phyloP scores from a whole-genome alignment of 148 eudicot genomes.

The Agrostemma githago region DNA sequence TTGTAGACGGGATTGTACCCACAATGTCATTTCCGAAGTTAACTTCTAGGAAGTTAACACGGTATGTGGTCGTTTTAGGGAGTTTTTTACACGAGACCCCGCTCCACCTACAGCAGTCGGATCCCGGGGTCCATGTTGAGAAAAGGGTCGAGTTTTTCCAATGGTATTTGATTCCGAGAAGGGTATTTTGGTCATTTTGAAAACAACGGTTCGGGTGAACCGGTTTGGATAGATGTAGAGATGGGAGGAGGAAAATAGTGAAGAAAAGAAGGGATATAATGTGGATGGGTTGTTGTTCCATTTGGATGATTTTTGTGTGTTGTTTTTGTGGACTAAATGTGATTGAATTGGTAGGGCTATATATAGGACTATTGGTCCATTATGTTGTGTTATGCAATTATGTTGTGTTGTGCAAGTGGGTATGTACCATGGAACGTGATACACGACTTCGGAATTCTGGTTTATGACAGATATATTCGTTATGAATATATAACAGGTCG shows the following conservation, averaged over 20 bases:
- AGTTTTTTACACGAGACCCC: slow-evolving; percentile 31
- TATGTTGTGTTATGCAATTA: not conserved
- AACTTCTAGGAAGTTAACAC: slow-evolving; percentile 33
- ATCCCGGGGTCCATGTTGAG: slow-evolving; percentile 35
- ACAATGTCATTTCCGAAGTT: slow-evolving; percentile 12
- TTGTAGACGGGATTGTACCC: slow-evolving; percentile 31
- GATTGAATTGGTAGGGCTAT: not conserved
- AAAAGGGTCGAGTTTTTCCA: slow-evolving; percentile 20
- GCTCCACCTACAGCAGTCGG: slow-evolving; percentile 43
- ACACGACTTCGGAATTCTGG: too few species aligned
- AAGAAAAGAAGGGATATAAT: not conserved
- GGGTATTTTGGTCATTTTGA: slow-evolving; percentile 31
- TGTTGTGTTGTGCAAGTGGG: not conserved
- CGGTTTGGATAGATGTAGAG: slow-evolving; percentile 16
- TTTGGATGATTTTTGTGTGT: not conserved
- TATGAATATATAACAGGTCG: too few species aligned
- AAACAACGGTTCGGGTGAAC: slow-evolving; percentile 29
- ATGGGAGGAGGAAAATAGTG: slow-evolving; percentile 8
- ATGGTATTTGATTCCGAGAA: slow-evolving; percentile 32
- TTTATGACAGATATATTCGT: not conserved
- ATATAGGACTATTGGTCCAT: not conserved
- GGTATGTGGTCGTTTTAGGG: slow-evolving; percentile 23
- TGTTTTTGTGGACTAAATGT: not conserved
- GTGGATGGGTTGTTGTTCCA: not conserved
- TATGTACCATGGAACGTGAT: too few species aligned